Conservation (phyloP, 768 basidiomycete genomes). For the Agrocybe chaxingu region DNA sequence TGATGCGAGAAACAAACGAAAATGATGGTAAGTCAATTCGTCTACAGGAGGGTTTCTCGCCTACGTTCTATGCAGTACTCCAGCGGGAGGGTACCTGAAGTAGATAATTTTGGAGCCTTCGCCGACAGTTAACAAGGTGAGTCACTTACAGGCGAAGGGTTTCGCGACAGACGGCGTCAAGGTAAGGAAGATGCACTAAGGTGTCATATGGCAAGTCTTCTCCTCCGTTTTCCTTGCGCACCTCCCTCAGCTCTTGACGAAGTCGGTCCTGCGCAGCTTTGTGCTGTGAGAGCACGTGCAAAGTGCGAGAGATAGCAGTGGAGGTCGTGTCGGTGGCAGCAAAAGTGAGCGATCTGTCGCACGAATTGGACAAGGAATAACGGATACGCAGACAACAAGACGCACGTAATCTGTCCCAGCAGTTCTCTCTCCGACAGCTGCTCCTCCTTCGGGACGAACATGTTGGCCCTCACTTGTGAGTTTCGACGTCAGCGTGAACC, state of each 20-base stretch:
- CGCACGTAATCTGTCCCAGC: conserved; percentile 26
- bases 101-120: background rate
- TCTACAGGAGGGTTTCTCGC: conserved; percentile 1
- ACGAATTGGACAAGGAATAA: background rate
- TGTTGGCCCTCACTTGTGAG: conserved; percentile 31
- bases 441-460: conserved; percentile 26
- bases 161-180: conserved; percentile 40
- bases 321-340: conserved; percentile 46
- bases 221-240: conserved; percentile 12
- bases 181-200: conserved; percentile 31
- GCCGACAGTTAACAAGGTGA: background rate
- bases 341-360: conserved; percentile 24
- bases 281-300: conserved; percentile 30
- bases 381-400: background rate
- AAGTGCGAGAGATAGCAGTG: conserved; percentile 29
- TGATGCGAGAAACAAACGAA: background rate
- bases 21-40: background rate
- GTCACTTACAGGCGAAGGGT: conserved; percentile 33
- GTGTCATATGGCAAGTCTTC: conserved; percentile 33
- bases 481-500: background rate
- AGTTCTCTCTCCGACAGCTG: conserved; percentile 30
- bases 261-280: conserved; percentile 30
- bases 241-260: conserved; percentile 31
- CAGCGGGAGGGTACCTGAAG: conserved; percentile 20
- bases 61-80: conserved; percentile 11